Evolutionary conservation across 305 asterid species (phyloP).

Genomic region (Andrographis paniculata): DNA sequence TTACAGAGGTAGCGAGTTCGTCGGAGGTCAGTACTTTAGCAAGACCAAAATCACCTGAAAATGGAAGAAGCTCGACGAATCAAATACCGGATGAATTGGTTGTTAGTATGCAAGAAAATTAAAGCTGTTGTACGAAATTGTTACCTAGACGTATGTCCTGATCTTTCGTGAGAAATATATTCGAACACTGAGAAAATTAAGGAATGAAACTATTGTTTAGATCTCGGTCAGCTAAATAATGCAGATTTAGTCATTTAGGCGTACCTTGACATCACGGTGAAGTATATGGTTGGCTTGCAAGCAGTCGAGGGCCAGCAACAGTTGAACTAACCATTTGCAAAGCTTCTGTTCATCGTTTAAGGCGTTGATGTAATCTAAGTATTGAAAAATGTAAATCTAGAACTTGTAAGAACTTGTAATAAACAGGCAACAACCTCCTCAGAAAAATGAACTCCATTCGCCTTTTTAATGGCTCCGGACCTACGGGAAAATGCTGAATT

Average conservation of each 20-base stretch:
- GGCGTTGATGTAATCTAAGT: background rate
- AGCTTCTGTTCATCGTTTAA: slow-evolving; percentile 55
- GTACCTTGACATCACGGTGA: slow-evolving; percentile 98
- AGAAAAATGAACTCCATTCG: slow-evolving; percentile 77
- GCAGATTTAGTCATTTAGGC: background rate
- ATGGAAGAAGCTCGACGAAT: background rate
- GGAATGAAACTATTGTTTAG: slow-evolving; percentile 10
- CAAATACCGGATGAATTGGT: background rate
- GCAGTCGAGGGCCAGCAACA: slow-evolving; percentile 91
- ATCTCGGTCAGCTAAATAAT: background rate
- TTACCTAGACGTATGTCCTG: slow-evolving; percentile 95
- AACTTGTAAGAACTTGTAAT: background rate
- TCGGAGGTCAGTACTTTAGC: slow-evolving; percentile 85
- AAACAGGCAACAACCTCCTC: slow-evolving; percentile 59
- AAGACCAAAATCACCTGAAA: slow-evolving; percentile 98
- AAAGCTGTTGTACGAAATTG: background rate
- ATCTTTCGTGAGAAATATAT: slow-evolving; percentile 89
- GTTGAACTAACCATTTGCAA: slow-evolving; percentile 95
- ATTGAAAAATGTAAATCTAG: too few species aligned
- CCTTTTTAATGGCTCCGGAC: slow-evolving; percentile 88
- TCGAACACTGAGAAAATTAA: slow-evolving; percentile 68
- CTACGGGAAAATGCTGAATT: slow-evolving; percentile 25
- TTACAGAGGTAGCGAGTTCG: slow-evolving; percentile 96
- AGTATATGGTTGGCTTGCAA: slow-evolving; percentile 82
- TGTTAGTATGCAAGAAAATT: background rate